Evolutionary conservation across 1,284 basidiomycete species (phyloP).

Genomic region (Golubevia pallescens): DNA sequence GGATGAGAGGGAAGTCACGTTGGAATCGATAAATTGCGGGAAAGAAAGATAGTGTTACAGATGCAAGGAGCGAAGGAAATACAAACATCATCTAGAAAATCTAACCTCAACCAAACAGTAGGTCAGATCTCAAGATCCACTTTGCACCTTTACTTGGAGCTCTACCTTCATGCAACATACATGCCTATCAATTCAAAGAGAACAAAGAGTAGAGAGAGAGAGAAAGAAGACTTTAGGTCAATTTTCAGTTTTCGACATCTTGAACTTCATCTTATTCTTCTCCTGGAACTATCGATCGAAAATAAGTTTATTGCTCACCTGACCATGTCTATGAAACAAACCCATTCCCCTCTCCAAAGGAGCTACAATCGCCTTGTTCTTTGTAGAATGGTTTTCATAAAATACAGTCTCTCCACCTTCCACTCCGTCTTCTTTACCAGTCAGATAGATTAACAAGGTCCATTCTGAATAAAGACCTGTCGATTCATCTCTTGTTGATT

Average conservation of each 20-base stretch:
- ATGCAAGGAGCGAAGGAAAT: no score
- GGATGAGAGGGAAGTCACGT: no score
- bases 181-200: constrained; percentile 1
- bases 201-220: background rate
- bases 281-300: no score
- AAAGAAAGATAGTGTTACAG: no score
- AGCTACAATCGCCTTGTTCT: constrained; percentile 69
- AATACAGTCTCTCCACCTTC: constrained; percentile 81
- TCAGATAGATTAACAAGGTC: constrained; percentile 80
- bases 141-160: background rate
- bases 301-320: no score
- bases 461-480: constrained; percentile 70
- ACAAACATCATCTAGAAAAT: no score
- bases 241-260: no score
- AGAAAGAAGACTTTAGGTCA: background rate
- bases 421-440: constrained; percentile 75
- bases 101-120: background rate
- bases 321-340: constrained; percentile 15
- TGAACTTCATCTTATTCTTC: no score
- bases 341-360: constrained; percentile 72
- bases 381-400: constrained; percentile 69
- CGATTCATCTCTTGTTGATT: constrained; percentile 69
- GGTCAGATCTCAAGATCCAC: background rate
- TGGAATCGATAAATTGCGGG: no score
- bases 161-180: constrained; percentile 2